phyloP scores from a whole-genome alignment of 1,284 basidiomycete genomes.

The Trametes hirsuta region DNA sequence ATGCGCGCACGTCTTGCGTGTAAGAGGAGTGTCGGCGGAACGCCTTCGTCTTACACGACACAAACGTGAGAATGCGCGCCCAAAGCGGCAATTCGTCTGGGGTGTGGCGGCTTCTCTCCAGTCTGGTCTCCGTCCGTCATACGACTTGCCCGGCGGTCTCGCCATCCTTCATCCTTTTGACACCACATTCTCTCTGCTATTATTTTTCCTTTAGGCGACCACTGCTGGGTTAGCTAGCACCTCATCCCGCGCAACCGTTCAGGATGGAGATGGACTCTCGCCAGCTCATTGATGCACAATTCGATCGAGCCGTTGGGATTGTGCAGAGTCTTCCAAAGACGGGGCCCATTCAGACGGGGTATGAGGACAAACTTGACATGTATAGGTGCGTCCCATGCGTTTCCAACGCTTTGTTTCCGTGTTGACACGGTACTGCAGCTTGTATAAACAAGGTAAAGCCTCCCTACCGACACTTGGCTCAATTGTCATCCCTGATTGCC shows the following conservation, averaged over 20 bases:
- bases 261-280: constrained; percentile 54
- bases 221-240: not conserved
- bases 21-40: not conserved
- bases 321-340: constrained; percentile 91
- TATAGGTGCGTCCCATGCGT: constrained; percentile 67
- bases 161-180: not conserved
- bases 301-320: constrained; percentile 93
- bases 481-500: constrained; percentile 9
- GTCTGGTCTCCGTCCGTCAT: constrained; percentile 9
- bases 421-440: constrained; percentile 43
- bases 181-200: not conserved
- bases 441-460: constrained; percentile 87
- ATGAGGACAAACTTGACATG: constrained; percentile 95
- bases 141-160: constrained; percentile 8
- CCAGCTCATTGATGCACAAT: constrained; percentile 77
- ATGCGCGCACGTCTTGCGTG: not conserved
- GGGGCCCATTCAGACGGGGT: constrained; percentile 94
- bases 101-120: constrained; percentile 1
- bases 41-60: not conserved
- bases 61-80: constrained; percentile 22
- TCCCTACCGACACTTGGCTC: constrained; percentile 4
- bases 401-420: not conserved
- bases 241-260: not conserved
- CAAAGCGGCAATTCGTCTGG: constrained; percentile 8
- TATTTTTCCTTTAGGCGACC: not conserved